Percentiles rank a stretch among this genome's conserved stretches.
phyloP scores from a whole-genome alignment of 345 rosid species.

The Jatropha curcas region DNA sequence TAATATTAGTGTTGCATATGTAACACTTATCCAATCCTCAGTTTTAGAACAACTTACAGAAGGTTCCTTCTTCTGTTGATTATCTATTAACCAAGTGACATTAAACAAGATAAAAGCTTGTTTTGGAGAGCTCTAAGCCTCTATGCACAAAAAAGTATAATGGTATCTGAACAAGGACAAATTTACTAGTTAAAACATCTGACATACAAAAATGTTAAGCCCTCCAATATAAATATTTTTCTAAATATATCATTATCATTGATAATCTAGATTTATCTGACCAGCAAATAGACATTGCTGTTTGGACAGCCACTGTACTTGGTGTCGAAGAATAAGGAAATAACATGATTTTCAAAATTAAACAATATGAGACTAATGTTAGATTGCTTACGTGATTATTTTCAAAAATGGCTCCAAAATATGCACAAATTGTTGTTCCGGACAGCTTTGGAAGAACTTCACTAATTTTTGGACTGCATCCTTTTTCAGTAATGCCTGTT shows the following conservation, averaged over 20 bases:
- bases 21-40: no score
- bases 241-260: background rate
- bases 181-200: no score
- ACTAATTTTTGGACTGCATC: slow-evolving; percentile 89
- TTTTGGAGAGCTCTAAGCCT: no score
- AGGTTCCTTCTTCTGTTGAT: no score
- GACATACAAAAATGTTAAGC: background rate
- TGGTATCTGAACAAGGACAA: no score
- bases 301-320: background rate
- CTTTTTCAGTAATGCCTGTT: slow-evolving; percentile 84
- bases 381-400: slow-evolving; percentile 74
- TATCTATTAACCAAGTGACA: no score
- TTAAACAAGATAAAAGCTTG: no score
- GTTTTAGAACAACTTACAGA: no score
- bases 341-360: background rate
- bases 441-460: slow-evolving; percentile 89
- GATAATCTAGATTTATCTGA: background rate
- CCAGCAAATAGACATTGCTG: background rate
- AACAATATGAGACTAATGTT: background rate
- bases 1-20: background rate
- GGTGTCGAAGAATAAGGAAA: background rate
- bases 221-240: no score
- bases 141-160: no score
- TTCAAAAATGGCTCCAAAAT: slow-evolving; percentile 98
- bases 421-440: slow-evolving; percentile 92